Evolutionary conservation across 306 rosid genomes (phyloP), one percentile per base, ranked within the genome.

Genomic region (Fagus crenata): DNA sequence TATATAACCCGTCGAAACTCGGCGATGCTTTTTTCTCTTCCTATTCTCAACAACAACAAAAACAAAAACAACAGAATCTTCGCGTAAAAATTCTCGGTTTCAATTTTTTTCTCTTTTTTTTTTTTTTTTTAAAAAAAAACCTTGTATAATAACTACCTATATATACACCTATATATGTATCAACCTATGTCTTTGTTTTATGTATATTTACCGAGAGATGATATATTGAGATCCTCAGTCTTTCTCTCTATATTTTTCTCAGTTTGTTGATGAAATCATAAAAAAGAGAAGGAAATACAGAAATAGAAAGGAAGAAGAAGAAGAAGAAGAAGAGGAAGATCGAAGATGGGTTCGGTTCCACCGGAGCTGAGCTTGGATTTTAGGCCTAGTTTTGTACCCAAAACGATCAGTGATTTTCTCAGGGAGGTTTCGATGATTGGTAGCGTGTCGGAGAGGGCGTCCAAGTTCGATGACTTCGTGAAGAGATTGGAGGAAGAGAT

Each of bases 321-420:
- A n/a, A n/a, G n/a, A 67, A 81, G 65, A 80, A 69, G 58, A 46
- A 80, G 53, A 1, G 67, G 61, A 1, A 6, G 77, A 82, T 82
- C 75, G 42, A 11, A 15, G 49, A 95, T 95, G 98, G 93, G 85
- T 81, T 91, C 88, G 85, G 84, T 89, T 90, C 85, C 87, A 37
- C 75, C 95, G 40, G 96, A 89, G 75, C 97, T 92, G 76, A 91
- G 87, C 87, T 91, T 92, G 87, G 96, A 91, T 85, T 79, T 91
- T 49, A 80, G 86, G 82, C 89, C 96, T 43, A 55, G 77, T 39
- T 92, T 86, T 70, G 82, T 88, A 4, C 97, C 99, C 54, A 92
- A 89, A 67, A 80, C 96, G 81, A 83, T 92, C 87, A 35, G 79
- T 61, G 88, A 90, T 80, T 88, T 95, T 49, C 93, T 92, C 75